A percentile compares a stretch with the other conserved stretches of the same genome.
Evolutionary conservation across 139 green algal genomes (phyloP).

Genomic region (Prasinococcaceae sp.): DNA sequence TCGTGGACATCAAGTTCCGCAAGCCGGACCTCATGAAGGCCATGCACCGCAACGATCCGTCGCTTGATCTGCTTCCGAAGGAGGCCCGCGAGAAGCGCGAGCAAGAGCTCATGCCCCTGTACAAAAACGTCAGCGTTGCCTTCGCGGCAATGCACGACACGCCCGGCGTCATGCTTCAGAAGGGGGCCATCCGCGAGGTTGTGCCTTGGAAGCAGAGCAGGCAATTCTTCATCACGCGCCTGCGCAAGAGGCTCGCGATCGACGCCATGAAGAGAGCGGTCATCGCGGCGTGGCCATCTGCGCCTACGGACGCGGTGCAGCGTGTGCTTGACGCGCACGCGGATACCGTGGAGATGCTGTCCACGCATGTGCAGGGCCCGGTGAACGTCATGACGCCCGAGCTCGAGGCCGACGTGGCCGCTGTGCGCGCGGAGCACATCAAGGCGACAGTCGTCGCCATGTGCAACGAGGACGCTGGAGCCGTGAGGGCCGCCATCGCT

Average conservation of each 20-base stretch:
- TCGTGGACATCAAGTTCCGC: conserved; percentile 95
- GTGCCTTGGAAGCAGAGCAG: conserved; percentile 65
- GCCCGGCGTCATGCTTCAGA: conserved; percentile 70
- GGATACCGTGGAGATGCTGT: too few relatives aligned
- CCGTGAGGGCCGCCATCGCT: too few relatives aligned
- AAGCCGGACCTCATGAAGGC: conserved; percentile 47
- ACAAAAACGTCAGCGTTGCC: conserved; percentile 39
- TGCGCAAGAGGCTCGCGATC: conserved; percentile 35
- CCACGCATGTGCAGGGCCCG: too few relatives aligned
- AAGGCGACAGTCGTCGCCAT: too few relatives aligned
- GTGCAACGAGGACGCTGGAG: too few relatives aligned
- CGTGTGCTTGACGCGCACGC: too few relatives aligned
- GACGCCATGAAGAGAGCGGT: conserved; percentile 13
- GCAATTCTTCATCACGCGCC: conserved; percentile 55
- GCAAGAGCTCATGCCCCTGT: conserved; percentile 60
- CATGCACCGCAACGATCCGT: conserved; percentile 69
- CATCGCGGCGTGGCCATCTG: too few relatives aligned
- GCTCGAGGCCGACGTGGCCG: too few relatives aligned
- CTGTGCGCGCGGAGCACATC: too few relatives aligned
- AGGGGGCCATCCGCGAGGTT: conserved; percentile 56
- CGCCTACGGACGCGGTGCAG: too few relatives aligned
- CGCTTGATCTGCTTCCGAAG: conserved; percentile 28
- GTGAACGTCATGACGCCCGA: too few relatives aligned
- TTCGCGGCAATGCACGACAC: conserved; percentile 96
- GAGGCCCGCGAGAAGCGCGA: conserved; percentile 47